Base-by-base conservation (phyloP, 73 alveolate genomes). In the Symbiodinium natans region DNA sequence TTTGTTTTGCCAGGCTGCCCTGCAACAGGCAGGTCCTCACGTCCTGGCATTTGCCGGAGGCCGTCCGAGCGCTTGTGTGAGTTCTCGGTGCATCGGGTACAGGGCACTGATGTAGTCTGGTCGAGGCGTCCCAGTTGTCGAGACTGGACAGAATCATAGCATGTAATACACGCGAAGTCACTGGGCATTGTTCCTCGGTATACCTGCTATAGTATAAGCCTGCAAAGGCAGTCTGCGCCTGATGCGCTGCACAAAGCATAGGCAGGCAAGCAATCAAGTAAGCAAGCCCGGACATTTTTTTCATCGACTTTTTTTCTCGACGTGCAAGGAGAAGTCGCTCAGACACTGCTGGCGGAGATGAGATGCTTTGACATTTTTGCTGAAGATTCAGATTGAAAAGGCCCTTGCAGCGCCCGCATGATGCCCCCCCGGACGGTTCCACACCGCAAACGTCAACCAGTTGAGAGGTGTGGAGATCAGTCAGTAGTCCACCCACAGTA, bases 11-110 rank as follows among this genome's bases (percentile, higher is more conserved):
- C 86, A 41, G 39, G 74, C 42, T 54, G 95, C 95, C 7, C 42
- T 63, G 86, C 86, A 63, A 13, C 94, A 87, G 43, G 95, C 95
- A 2, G 95, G 95, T 27, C 86, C 86, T 33, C 95, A 88, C 34
- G 86, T 88, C 36, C 41, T 88, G 85, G 86, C 74, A 17, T 34
- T 39, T 68, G 86, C 86, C 43, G 33, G 33, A 71, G 31, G 82
- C n/a, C 92, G 39, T 41, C 73, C 68, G 75, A 56, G 75, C 27
- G 17, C 27, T 56, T 1, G 75, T 21, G 17, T 21, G 27, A 21
- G 75, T 56, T 56, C 0, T 56, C 27, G 17, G 17, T 56, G 40
- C 63, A 10, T 48, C 23, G 63, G 63, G 23, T 8, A 8, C 17
- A 17, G 63, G 63, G 63, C 63, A 48, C 8, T 17, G 63, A 48